Base-by-base conservation (phyloP, 2,329 filamentous ascomycete genomes). In the Penicillium expansum region DNA sequence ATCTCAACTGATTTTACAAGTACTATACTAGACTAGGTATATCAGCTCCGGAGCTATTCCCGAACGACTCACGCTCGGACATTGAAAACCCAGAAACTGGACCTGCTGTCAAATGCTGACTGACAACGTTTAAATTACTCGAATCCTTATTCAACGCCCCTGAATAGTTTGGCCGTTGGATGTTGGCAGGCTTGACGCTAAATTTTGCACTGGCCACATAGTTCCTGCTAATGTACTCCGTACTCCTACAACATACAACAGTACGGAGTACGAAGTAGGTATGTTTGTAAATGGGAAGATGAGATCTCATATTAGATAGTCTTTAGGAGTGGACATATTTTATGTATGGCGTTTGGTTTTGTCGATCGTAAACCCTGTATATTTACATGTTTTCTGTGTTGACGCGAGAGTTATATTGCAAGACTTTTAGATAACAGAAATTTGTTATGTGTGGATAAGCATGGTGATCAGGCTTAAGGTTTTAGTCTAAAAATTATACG, bases 31-130 rank as follows among this genome's bases (percentile, higher is more conserved):
- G 14, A 56, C 27, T 32, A 22, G 42, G 53, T 29, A 47, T 20
- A 35, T 14, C 20, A 47, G 20, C 54, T 18, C 53, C 48, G 54
- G 35, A 29, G 35, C 48, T 52, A 39, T 41, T 52, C 24, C 54
- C 29, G 20, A 22, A 45, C 16, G 29, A 56, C 27, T 20, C 5
- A 20, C 27, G 48, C 54, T 35, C 35, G 27, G 48, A 30, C 16
- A 6, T 16, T n/a, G 5, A 22, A 35, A 52, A 22, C 1, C 5
- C 29, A 24, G 48, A 11, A 41, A 22, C 7, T 20, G 24, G 27
- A 47, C 32, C 42, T 35, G 48, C 41, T 47, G 54, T 48, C 54
- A 56, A 41, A 55, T 41, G 42, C 32, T 48, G 52, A 58, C 47
- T 37, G 48, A 35, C 48, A 58, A 47, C 27, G 27, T 29, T 33